A percentile compares a stretch with the other conserved stretches of the same genome.
Evolutionary conservation across 2,329 filamentous ascomycete species (phyloP).

Genomic region (Pyrenochaeta sp.): DNA sequence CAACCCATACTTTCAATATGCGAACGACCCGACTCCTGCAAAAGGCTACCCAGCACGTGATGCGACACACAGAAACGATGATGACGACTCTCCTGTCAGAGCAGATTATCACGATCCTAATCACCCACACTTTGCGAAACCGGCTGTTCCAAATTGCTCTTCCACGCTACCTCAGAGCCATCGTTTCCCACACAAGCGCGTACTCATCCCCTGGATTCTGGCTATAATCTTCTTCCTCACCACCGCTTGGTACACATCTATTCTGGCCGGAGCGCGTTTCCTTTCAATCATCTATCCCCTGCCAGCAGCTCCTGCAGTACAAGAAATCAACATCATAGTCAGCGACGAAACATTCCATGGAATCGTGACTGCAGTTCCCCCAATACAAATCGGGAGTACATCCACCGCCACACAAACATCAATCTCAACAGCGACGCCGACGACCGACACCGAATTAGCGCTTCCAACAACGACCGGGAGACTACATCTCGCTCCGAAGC

Average conservation of each 20-base stretch:
- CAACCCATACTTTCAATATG: too few species aligned
- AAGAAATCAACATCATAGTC: constrained; percentile 27
- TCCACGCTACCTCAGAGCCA: constrained; percentile 3
- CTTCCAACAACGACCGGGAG: background rate
- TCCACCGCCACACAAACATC: background rate
- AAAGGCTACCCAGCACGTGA: background rate
- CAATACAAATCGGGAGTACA: background rate
- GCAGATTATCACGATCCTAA: constrained; percentile 15
- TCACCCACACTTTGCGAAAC: constrained; percentile 15
- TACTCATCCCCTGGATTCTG: constrained; percentile 36
- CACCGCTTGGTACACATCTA: constrained; percentile 32
- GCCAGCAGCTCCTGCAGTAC: constrained; percentile 6
- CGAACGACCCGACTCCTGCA: too few species aligned
- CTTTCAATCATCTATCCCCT: constrained; percentile 20
- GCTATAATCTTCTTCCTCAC: constrained; percentile 31
- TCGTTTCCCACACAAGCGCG: constrained; percentile 13
- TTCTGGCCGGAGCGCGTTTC: constrained; percentile 28
- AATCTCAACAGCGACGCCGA: background rate
- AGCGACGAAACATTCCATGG: constrained; percentile 15
- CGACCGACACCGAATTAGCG: background rate
- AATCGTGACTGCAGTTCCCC: background rate
- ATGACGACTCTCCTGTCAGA: constrained; percentile 1
- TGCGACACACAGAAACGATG: background rate
- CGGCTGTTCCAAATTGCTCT: background rate
- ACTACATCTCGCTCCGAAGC: background rate